phyloP scores from a whole-genome alignment of 1,284 basidiomycete genomes.

The Sanguinoderma infundibulare region DNA sequence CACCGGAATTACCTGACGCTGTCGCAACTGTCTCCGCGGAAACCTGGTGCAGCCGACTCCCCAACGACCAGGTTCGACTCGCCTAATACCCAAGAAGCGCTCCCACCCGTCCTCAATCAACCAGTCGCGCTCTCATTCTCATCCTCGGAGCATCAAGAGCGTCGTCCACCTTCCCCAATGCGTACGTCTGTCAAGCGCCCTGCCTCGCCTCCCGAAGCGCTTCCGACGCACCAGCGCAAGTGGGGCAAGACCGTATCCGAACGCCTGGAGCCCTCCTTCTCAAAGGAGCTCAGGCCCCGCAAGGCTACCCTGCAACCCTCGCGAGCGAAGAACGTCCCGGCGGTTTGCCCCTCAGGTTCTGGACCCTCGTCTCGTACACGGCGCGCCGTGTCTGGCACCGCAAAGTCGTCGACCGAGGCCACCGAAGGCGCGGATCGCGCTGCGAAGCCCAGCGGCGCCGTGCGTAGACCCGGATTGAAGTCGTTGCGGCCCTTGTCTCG shows the following conservation, averaged over 20 bases:
- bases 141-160: conserved; percentile 2
- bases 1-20: conserved; percentile 19
- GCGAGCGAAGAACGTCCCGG: conserved; percentile 26
- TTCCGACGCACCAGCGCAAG: conserved; percentile 16
- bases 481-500: conserved; percentile 3
- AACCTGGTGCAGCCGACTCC: conserved; percentile 1
- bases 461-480: conserved; percentile 2
- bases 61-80: conserved; percentile 9
- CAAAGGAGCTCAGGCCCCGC: conserved; percentile 11
- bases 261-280: conserved; percentile 14
- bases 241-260: conserved; percentile 27
- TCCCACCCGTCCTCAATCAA: conserved; percentile 8
- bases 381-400: conserved; percentile 18
- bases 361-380: conserved; percentile 14
- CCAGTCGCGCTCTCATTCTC: not conserved
- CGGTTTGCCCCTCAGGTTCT: conserved; percentile 7
- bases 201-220: conserved; percentile 24
- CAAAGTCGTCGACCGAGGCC: not conserved
- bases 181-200: conserved; percentile 33
- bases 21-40: conserved; percentile 29
- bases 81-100: conserved; percentile 7
- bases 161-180: conserved; percentile 29
- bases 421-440: conserved; percentile 19
- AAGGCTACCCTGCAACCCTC: conserved; percentile 24
- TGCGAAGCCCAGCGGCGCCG: conserved; percentile 4